Evolutionary conservation across 1,284 basidiomycete genomes (phyloP).

Genomic region (Ceratobasidium theobromae): DNA sequence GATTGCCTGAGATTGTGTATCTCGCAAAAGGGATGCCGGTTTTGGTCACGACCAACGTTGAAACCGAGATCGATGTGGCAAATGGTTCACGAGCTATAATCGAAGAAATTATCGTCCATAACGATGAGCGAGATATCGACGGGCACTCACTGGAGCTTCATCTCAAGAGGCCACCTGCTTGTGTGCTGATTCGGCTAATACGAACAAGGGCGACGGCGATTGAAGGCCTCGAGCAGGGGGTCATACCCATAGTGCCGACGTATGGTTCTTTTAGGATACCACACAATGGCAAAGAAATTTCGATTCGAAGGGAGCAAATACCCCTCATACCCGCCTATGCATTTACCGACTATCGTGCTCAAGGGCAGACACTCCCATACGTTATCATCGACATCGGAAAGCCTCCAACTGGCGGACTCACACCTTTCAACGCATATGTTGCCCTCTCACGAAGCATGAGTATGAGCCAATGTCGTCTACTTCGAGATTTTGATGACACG

Average conservation of each 20-base stretch:
- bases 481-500: slow-evolving; percentile 39
- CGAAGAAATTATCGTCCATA: not conserved
- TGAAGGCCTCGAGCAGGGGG: slow-evolving; percentile 39
- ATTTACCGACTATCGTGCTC: slow-evolving; percentile 44
- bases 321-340: slow-evolving; percentile 43
- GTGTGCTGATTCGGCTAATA: slow-evolving; percentile 44
- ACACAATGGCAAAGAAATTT: not conserved
- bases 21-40: slow-evolving; percentile 6
- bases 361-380: slow-evolving; percentile 42
- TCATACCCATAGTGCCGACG: slow-evolving; percentile 41
- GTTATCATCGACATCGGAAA: slow-evolving; percentile 43
- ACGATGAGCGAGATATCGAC: not conserved
- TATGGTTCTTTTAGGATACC: not conserved
- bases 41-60: slow-evolving; percentile 32
- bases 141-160: not conserved
- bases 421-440: slow-evolving; percentile 44
- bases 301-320: slow-evolving; percentile 37
- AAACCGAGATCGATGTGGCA: slow-evolving; percentile 31
- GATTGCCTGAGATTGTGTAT: not conserved
- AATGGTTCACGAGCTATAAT: not conserved
- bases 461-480: slow-evolving; percentile 40
- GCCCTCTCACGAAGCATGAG: slow-evolving; percentile 43
- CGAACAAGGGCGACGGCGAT: slow-evolving; percentile 39
- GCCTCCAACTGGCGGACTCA: slow-evolving; percentile 41
- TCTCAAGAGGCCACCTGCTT: slow-evolving; percentile 43